phyloP scores from a whole-genome alignment of 495 filamentous ascomycete genomes.

The Amphirosellinia nigrospora region DNA sequence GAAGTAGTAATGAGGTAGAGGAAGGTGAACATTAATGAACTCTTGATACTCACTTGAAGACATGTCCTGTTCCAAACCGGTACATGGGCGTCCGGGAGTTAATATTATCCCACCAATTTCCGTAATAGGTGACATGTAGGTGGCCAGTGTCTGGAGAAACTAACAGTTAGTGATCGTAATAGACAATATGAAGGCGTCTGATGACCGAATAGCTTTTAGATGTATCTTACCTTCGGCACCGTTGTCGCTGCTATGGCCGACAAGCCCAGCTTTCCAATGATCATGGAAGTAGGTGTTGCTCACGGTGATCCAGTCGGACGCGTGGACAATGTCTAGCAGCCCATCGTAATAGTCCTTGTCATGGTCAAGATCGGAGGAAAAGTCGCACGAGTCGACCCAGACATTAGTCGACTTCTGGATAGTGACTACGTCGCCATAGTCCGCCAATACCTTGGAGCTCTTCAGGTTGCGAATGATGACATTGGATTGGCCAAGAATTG shows the following conservation, averaged over 20 bases:
- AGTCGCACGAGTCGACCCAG: conserved; percentile 74
- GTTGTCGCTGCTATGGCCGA: conserved; percentile 65
- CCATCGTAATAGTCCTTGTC: conserved; percentile 75
- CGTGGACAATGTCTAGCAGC: conserved; percentile 66
- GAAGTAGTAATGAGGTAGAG: neutral
- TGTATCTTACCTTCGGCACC: conserved; percentile 37
- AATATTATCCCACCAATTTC: conserved; percentile 67
- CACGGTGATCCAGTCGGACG: conserved; percentile 58
- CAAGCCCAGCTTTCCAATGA: conserved; percentile 69
- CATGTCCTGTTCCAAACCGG: conserved; percentile 66
- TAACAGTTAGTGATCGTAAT: neutral
- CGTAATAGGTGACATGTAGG: conserved; percentile 64
- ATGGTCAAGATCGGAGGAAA: conserved; percentile 60
- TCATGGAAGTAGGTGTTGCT: conserved; percentile 61
- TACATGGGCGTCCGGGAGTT: conserved; percentile 66
- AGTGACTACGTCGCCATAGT: conserved; percentile 65
- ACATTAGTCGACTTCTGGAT: conserved; percentile 64
- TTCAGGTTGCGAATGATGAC: conserved; percentile 70
- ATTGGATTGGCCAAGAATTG: conserved; percentile 53
- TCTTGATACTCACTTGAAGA: conserved; percentile 42
- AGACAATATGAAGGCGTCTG: neutral
- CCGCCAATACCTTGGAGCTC: conserved; percentile 63
- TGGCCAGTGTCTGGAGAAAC: conserved; percentile 52
- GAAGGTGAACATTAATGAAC: neutral
- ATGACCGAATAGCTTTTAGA: neutral